Evolutionary conservation across 2,329 filamentous ascomycete genomes (phyloP), one percentile per base, ranked within the genome.

Genomic region (Diaporthe sp.): DNA sequence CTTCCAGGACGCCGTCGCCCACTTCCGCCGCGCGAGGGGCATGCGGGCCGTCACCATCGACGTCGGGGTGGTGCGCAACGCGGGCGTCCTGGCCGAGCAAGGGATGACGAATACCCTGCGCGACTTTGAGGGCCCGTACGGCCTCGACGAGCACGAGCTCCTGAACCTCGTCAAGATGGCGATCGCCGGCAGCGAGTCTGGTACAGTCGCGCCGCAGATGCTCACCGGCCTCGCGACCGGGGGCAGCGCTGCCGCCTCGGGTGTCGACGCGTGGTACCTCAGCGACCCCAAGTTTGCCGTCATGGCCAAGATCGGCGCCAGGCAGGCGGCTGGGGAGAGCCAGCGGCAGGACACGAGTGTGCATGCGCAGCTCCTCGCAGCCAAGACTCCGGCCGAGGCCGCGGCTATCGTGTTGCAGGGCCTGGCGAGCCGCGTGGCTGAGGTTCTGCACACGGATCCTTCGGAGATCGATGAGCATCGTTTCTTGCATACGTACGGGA

Each of bases 1-100:
- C 1, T 85, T 82, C 78, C 82, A 85, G 42, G 84, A 85, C 73
- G 80, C 79, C 1, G 76, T 82, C 10, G 80, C 80, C 0, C 68
- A 63, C 0, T 72, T 78, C 60, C 78, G 80, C 17, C 65, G 71
- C 17, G 47, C 71, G 1, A 57, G 70, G 5, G 78, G 79, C n/a
- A 71, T 80, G 10, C 78, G 78, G 0, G 78, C 76, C 13, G 78
- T 80, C 17, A 76, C 79, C 22, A 75, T 80, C 31, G 78, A 80
- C 53, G 70, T 80, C 4, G 78, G 78, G 34, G 77, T 79, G 20
- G 78, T 81, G 47, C 79, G 77, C 37, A 77, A 77, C 2, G 80
- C 80, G 13, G 80, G 80, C 1, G 80, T 80, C 57, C 77, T 82
- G 3, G 80, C 80, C 31, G 55, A 58, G 28, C 31, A 34, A 6